These are phyloP conservation scores for Boletus sp. DNA, from an alignment of 768 basidiomycete species.

Conservation along the genomic window DNA sequence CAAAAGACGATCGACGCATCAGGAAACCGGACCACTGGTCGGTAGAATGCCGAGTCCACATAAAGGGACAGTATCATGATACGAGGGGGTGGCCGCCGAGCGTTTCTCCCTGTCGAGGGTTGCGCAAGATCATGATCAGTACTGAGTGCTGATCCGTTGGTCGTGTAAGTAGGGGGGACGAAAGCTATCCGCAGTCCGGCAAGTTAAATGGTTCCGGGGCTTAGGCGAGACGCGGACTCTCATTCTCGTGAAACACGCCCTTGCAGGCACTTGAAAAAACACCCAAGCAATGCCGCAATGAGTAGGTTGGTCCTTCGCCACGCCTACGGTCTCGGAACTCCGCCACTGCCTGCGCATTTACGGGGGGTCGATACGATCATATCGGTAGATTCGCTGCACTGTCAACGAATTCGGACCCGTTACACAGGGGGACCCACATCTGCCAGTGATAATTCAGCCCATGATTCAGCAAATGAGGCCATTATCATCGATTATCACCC, in stretches of 20 bases:
- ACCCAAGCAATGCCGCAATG: not conserved
- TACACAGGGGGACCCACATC: not conserved
- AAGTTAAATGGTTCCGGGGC: no score
- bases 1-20: no score
- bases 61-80: not conserved
- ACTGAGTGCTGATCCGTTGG: no score
- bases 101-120: not conserved
- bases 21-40: not conserved
- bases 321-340: not conserved
- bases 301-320: not conserved
- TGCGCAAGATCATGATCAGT: not conserved
- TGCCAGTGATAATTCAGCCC: not conserved
- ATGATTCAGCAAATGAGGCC: not conserved
- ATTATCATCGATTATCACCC: not conserved
- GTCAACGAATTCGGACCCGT: not conserved
- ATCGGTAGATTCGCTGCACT: not conserved
- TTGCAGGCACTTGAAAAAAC: no score
- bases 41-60: not conserved
- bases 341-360: not conserved
- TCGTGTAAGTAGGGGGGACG: not conserved
- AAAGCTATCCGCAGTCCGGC: not conserved
- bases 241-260: not conserved
- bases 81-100: not conserved
- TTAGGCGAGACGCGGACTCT: not conserved
- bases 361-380: not conserved